Conservation (phyloP, 2,329 filamentous ascomycete genomes). For the Monosporascus sp. region DNA sequence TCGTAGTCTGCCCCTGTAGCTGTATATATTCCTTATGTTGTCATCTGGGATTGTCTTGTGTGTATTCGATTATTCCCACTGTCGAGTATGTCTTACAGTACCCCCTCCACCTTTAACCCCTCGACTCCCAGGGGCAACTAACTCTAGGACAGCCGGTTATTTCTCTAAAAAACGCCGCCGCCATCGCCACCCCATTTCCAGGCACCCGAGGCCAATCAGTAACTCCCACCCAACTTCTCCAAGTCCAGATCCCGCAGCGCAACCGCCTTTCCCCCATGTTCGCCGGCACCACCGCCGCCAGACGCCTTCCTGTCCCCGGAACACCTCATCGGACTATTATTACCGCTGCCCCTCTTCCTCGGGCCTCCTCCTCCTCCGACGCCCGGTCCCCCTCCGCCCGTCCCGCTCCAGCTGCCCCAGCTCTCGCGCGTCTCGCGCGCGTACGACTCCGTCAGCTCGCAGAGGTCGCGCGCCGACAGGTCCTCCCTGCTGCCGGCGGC, state of each 20-base stretch:
- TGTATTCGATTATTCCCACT: too few species aligned
- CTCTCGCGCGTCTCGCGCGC: slow-evolving; percentile 25
- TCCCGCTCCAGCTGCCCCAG: slow-evolving; percentile 30
- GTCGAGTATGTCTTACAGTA: too few species aligned
- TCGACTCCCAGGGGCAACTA: too few species aligned
- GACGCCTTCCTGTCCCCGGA: slow-evolving; percentile 5
- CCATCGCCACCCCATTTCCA: neutral
- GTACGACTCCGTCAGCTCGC: slow-evolving; percentile 27
- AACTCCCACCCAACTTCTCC: slow-evolving; percentile 20
- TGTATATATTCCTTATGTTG: too few species aligned
- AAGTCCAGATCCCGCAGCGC: slow-evolving; percentile 18
- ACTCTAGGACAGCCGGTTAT: too few species aligned
- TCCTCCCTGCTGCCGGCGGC: slow-evolving; percentile 4
- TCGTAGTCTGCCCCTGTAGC: too few species aligned
- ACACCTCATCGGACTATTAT: slow-evolving; percentile 4
- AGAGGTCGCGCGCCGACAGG: slow-evolving; percentile 22
- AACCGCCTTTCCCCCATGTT: neutral
- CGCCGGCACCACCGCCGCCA: neutral
- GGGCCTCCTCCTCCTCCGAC: slow-evolving; percentile 1
- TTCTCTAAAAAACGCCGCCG: neutral
- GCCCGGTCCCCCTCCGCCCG: slow-evolving; percentile 17
- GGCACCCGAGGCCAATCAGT: slow-evolving; percentile 3
- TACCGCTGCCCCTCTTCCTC: slow-evolving; percentile 10
- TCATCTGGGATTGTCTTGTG: too few species aligned
- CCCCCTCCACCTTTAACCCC: too few species aligned